phyloP scores from a whole-genome alignment of 192 early-diverging fungal species.

The Linnemannia elongata region DNA sequence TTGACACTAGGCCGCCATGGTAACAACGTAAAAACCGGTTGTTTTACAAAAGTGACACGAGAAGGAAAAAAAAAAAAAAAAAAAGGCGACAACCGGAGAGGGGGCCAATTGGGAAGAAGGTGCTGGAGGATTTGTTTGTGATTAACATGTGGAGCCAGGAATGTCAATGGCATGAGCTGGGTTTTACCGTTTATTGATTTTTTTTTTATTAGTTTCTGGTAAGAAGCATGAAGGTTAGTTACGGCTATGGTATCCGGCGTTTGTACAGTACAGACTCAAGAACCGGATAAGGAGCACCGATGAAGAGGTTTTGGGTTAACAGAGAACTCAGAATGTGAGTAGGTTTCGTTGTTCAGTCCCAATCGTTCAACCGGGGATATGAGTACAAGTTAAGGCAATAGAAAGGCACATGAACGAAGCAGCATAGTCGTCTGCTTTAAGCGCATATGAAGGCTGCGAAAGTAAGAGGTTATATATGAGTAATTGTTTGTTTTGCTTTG shows the following conservation, averaged over 20 bases:
- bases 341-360: too few species aligned
- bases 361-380: too few species aligned
- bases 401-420: neutral
- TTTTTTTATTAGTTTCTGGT: neutral
- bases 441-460: neutral
- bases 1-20: too few species aligned
- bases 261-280: neutral
- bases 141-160: constrained; percentile 7
- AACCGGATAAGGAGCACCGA: neutral
- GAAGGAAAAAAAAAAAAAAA: neutral
- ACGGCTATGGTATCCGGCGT: too few species aligned
- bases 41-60: too few species aligned
- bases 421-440: neutral
- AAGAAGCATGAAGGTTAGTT: neutral
- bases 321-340: too few species aligned
- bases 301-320: too few species aligned
- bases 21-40: too few species aligned
- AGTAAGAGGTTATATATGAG: neutral
- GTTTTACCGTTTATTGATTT: neutral
- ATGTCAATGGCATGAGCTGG: neutral
- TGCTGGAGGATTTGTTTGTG: too few species aligned
- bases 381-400: too few species aligned
- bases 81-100: neutral
- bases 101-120: neutral
- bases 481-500: neutral